Base-by-base conservation (phyloP, 148 eudicot genomes). In the Gaultheria prostrata region DNA sequence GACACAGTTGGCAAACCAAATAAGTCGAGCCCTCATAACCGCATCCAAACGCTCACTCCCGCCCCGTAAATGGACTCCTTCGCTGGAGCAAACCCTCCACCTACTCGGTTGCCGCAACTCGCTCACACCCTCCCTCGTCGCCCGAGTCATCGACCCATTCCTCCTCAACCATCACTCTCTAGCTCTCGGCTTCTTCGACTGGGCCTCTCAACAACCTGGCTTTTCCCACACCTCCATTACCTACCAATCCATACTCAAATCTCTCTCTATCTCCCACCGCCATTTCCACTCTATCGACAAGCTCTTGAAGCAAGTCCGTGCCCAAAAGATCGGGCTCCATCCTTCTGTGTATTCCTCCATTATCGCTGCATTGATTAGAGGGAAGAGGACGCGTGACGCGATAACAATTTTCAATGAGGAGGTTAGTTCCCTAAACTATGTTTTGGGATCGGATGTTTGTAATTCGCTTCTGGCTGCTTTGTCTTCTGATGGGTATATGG, bases 141-240 rank as follows among this genome's bases (percentile, higher is more conserved):
- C 95, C 86, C 89, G 83, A 85, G 93, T 96, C 90, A 94, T 95
- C 84, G 97, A 95, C 87, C 97, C 98, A 6, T 87, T 85, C 85
- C 98, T 95, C 82, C 90, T 96, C 78, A 49, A 84, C 78, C 95
- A 94, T 88, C 98, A 90, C 8, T 90, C 92, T 56, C 93, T 96
- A 11, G 94, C 98, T 26, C 86, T 91, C 5, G 98, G 98, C 14
- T 93, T 96, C 90, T 94, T 96, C 93, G 85, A 94, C 45, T 94
- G 98, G 98, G 95, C 95, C 7, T 86, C 98, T 65, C 97, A 96
- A 35, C 98, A 93, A 75, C 98, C 95, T 49, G 88, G 89, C 30
- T 94, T 94, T 53, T 85, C 85, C 65, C 98, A 94, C 84, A 88
- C 95, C 67, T 79, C 93, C 43, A 10, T 59, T 13, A 83, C 94